Evolutionary conservation across 139 green algal species (phyloP).

Genomic region (Chlamydomonas incerta): DNA sequence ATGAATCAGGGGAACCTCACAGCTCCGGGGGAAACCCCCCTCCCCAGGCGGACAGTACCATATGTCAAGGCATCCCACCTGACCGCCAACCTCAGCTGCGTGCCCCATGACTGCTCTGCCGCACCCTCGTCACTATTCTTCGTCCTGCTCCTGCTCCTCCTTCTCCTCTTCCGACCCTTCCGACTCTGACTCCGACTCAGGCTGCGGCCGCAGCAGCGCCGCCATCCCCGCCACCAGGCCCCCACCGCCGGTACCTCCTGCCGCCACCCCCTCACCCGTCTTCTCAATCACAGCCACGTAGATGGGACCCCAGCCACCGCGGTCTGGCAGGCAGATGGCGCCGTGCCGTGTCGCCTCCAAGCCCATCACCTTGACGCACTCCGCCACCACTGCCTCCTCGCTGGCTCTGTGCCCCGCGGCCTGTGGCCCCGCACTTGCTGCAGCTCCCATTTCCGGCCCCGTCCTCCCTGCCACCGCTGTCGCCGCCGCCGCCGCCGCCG

Average conservation of each 20-base stretch:
- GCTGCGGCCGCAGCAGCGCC: neutral
- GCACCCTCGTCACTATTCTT: too few species aligned
- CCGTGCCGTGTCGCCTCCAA: slow-evolving; percentile 57
- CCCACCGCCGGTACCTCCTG: neutral
- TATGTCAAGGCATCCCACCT: too few species aligned
- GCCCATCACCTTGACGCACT: slow-evolving; percentile 25
- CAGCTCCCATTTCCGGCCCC: too few species aligned
- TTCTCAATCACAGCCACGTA: slow-evolving; percentile 70
- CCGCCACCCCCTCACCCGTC: slow-evolving; percentile 4
- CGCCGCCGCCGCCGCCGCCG: neutral
- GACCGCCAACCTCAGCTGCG: neutral
- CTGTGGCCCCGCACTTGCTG: too few species aligned
- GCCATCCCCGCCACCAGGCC: neutral
- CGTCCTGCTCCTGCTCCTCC: neutral
- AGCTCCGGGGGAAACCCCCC: too few species aligned
- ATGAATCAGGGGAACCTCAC: too few species aligned
- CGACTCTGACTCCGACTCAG: neutral
- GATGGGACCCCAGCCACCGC: slow-evolving; percentile 57
- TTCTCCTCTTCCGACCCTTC: neutral
- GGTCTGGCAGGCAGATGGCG: slow-evolving; percentile 63
- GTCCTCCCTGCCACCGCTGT: neutral
- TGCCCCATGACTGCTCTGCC: too few species aligned
- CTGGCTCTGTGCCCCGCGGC: neutral
- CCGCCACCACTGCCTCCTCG: neutral
- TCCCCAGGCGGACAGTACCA: too few species aligned